phyloP scores from a whole-genome alignment of 257 asterid species.

The Knoxia roxburghii region DNA sequence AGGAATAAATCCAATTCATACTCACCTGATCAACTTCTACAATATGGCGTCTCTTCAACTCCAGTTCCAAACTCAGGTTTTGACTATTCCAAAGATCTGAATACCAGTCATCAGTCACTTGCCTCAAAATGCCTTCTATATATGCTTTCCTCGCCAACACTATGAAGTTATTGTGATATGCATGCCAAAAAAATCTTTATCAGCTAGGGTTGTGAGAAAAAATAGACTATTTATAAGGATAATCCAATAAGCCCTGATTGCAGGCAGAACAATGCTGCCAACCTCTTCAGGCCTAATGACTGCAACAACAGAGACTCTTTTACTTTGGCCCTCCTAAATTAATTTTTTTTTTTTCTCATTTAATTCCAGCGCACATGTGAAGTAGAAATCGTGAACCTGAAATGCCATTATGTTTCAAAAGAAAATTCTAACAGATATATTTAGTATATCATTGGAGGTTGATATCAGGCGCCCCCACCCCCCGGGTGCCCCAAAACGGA shows the following conservation, averaged over 20 bases:
- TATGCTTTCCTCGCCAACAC: conserved; percentile 76
- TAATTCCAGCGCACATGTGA: background rate
- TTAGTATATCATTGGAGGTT: too few relatives aligned
- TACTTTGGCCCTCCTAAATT: too few relatives aligned
- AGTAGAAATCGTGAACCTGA: background rate
- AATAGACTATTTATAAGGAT: background rate
- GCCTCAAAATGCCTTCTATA: conserved; percentile 77
- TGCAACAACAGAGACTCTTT: too few relatives aligned
- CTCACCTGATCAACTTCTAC: conserved; percentile 65
- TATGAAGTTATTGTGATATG: conserved; percentile 25
- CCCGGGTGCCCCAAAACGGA: too few relatives aligned
- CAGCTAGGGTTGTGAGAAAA: background rate
- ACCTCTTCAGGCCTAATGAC: too few relatives aligned
- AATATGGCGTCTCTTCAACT: conserved; percentile 61
- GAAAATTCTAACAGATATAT: background rate
- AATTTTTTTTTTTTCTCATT: too few relatives aligned
- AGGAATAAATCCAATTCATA: conserved; percentile 12
- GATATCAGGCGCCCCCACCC: too few relatives aligned
- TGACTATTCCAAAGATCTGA: conserved; percentile 92
- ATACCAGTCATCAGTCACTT: conserved; percentile 73
- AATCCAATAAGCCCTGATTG: background rate
- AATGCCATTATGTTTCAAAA: background rate
- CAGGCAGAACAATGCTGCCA: too few relatives aligned
- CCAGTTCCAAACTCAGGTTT: conserved; percentile 77
- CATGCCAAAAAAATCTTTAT: background rate